These are phyloP conservation scores for Mycosphaerella arachidis DNA, from an alignment of 2,329 filamentous ascomycete genomes.

Conservation along the genomic window DNA sequence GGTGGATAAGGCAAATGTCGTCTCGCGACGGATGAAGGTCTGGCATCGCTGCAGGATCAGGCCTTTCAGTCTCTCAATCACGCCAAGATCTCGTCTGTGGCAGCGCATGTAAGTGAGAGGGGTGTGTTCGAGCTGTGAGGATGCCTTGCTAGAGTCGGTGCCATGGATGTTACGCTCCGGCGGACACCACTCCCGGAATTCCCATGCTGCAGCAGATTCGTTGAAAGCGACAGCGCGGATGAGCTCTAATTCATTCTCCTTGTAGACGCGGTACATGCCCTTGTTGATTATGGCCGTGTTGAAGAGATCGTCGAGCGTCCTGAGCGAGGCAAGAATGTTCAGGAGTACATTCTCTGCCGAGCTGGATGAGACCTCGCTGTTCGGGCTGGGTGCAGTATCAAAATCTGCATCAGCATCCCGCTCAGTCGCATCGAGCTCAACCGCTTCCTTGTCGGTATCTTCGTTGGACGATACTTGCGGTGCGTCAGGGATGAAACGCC, in stretches of 20 bases:
- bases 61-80: conserved; percentile 51
- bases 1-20: conserved; percentile 50
- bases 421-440: neutral
- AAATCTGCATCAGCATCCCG: neutral
- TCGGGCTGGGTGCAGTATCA: neutral
- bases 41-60: conserved; percentile 54
- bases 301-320: conserved; percentile 52
- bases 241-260: conserved; percentile 52
- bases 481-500: neutral
- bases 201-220: conserved; percentile 57
- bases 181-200: conserved; percentile 55
- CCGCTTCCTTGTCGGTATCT: neutral
- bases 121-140: conserved; percentile 48
- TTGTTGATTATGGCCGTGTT: conserved; percentile 51
- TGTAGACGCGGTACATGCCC: conserved; percentile 56
- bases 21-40: conserved; percentile 54
- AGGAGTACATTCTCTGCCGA: conserved; percentile 49
- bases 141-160: conserved; percentile 32
- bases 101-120: conserved; percentile 49
- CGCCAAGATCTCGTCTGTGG: conserved; percentile 50
- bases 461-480: neutral
- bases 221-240: conserved; percentile 49
- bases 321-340: conserved; percentile 47
- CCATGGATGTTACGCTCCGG: conserved; percentile 43
- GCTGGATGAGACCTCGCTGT: conserved; percentile 4